Evolutionary conservation across 2,329 filamentous ascomycete species (phyloP).

Genomic region (Diplodia intermedia): DNA sequence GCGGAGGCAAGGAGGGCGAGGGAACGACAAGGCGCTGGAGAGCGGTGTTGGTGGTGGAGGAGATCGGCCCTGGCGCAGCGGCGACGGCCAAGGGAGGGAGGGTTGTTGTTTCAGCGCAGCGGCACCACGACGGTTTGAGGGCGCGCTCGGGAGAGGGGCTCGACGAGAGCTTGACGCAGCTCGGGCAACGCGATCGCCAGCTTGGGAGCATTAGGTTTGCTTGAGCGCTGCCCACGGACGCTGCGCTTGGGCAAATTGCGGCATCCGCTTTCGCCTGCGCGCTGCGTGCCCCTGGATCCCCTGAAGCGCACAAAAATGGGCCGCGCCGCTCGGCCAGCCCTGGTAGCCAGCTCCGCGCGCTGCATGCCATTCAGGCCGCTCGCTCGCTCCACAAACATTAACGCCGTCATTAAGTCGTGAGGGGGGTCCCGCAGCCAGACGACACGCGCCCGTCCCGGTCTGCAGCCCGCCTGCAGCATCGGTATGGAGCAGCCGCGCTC

Average conservation of each 20-base stretch:
- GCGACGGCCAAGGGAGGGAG: slow-evolving; percentile 27
- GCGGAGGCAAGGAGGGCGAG: slow-evolving; percentile 30
- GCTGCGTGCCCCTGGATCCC: slow-evolving; percentile 28
- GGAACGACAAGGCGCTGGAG: slow-evolving; percentile 27
- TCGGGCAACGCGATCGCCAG: slow-evolving; percentile 31
- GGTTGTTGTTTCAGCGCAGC: slow-evolving; percentile 31
- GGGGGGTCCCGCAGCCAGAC: slow-evolving; percentile 9
- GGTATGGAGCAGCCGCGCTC: neutral
- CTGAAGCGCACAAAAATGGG: slow-evolving; percentile 29
- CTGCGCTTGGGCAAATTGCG: slow-evolving; percentile 31
- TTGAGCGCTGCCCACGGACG: slow-evolving; percentile 26
- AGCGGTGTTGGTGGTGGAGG: slow-evolving; percentile 26
- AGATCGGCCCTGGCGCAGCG: slow-evolving; percentile 28
- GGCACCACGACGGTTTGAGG: slow-evolving; percentile 32
- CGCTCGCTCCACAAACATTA: slow-evolving; percentile 25
- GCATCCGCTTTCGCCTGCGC: slow-evolving; percentile 31
- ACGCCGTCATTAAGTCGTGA: slow-evolving; percentile 23
- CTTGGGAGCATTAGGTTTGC: slow-evolving; percentile 30
- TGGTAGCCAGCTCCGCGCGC: slow-evolving; percentile 29
- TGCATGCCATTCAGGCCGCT: slow-evolving; percentile 27
- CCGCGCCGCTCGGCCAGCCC: slow-evolving; percentile 27
- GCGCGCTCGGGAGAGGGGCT: slow-evolving; percentile 30
- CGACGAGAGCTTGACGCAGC: slow-evolving; percentile 30
- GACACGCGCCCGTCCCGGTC: slow-evolving; percentile 6
- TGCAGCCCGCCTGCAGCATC: neutral